Conservation (phyloP, 2,329 filamentous ascomycete species). For the Pseudogymnoascus sp. region DNA sequence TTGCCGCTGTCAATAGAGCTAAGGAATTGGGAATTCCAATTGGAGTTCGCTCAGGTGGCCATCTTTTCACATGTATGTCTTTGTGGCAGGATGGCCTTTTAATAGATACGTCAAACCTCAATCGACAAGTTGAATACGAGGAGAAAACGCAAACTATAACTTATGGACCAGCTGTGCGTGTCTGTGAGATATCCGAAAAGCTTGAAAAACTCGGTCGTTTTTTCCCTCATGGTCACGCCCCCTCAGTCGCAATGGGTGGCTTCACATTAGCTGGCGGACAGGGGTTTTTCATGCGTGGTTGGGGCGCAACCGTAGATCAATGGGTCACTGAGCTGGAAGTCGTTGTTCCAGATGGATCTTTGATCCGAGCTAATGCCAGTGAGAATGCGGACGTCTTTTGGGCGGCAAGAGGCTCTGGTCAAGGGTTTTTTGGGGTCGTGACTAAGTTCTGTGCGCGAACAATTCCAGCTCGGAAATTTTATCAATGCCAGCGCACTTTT, state of each 20-base stretch:
- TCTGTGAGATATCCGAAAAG: conserved; percentile 13
- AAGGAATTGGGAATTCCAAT: conserved; percentile 11
- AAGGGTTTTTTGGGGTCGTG: conserved; percentile 24
- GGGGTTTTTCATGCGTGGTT: too few relatives aligned
- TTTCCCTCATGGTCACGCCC: too few relatives aligned
- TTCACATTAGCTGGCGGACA: too few relatives aligned
- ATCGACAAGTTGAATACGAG: conserved; percentile 18
- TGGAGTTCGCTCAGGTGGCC: conserved; percentile 20
- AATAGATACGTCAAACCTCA: conserved; percentile 19
- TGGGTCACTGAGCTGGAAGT: too few relatives aligned
- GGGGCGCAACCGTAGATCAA: too few relatives aligned
- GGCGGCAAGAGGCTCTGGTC: conserved; percentile 31
- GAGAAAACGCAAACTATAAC: conserved; percentile 14
- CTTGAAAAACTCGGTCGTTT: conserved; percentile 1
- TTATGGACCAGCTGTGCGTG: conserved; percentile 20
- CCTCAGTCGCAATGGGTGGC: too few relatives aligned
- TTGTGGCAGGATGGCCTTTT: conserved; percentile 19
- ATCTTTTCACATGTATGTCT: conserved; percentile 16
- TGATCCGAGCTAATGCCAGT: conserved; percentile 19
- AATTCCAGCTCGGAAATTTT: conserved; percentile 11
- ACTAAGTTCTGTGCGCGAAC: conserved; percentile 19
- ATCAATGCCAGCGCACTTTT: too few relatives aligned
- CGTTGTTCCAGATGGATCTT: too few relatives aligned
- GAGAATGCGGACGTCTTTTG: conserved; percentile 32
- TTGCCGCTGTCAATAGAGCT: neutral